Base-by-base conservation (phyloP, 495 filamentous ascomycete genomes). In the Penicillium flavigenum region DNA sequence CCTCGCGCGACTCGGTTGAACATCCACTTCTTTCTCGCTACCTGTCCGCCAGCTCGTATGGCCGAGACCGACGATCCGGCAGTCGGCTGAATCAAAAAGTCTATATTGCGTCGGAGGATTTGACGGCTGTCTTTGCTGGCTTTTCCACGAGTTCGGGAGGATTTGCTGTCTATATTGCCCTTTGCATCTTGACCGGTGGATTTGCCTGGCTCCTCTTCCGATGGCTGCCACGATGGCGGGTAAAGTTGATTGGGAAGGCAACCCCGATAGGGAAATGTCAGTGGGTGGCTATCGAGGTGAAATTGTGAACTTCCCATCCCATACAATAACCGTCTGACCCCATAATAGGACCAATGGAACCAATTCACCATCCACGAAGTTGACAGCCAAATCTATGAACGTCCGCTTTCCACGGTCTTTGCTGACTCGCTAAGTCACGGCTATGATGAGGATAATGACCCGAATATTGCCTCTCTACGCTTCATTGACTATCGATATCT, bases 401-500 rank as follows among this genome's bases (percentile, higher is more conserved):
- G 88, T 36, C 82, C 87, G 1, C 76, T 98, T 49, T 96, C 92
- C 10, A 91, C 91, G 0, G 86, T 99, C 5, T 98, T 98, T 67
- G 88, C 90, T 1, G 66, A 81, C 20, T 74, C 84, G 16, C 77
- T 77, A 29, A 77, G 81, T 57, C 75, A 75, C 44, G 51, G 58
- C 14, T 83, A 86, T 56, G 90, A 95, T 57, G 92, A 98, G 62
- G 90, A 95, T 59, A 85, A 86, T 44, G 95, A 99, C 60, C 91
- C 91, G 4, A 79, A 90, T 29, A 73, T 98, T 50, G 72, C 75
- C 14, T 70, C 83, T 46, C 81, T 98, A 10, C 85, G 85, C 11
- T 85, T 83, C 46, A 72, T 99, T 36, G 89, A 96, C 62, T 98
- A 98, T 66, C 88, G 93, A 61, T 96, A 98, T 67, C 87, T 98